A percentile compares a stretch with the other conserved stretches of the same genome.
These are phyloP conservation scores for Trichosporon ovoides DNA, from an alignment of 1,284 basidiomycete genomes.

Conservation along the genomic window DNA sequence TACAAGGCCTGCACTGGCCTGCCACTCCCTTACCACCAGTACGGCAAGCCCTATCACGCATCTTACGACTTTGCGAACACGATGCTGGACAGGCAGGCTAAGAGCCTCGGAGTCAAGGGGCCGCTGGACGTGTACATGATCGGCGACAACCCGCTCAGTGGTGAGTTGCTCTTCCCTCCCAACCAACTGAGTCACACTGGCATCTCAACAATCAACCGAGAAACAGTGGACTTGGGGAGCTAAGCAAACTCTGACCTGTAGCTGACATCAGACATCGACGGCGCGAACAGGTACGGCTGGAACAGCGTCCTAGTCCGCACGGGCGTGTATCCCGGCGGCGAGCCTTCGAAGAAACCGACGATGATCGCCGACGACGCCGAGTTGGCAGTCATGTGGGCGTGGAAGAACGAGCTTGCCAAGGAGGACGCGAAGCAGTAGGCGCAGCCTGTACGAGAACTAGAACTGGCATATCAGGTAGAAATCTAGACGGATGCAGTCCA, in stretches of 20 bases:
- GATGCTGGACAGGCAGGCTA: slow-evolving; percentile 58
- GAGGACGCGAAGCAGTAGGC: not conserved
- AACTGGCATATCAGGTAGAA: too few species aligned
- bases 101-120: slow-evolving; percentile 48
- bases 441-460: too few species aligned
- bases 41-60: slow-evolving; percentile 70
- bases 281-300: slow-evolving; percentile 81
- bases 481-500: too few species aligned
- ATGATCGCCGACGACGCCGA: slow-evolving; percentile 74
- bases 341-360: slow-evolving; percentile 71
- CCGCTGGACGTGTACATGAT: slow-evolving; percentile 42
- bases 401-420: slow-evolving; percentile 44
- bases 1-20: slow-evolving; percentile 73
- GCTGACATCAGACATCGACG: slow-evolving; percentile 47
- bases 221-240: too few species aligned
- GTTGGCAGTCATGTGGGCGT: slow-evolving; percentile 76
- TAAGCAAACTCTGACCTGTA: too few species aligned
- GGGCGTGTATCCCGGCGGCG: slow-evolving; percentile 70
- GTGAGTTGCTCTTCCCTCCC: slow-evolving; percentile 47
- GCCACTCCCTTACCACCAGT: slow-evolving; percentile 60
- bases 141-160: slow-evolving; percentile 81
- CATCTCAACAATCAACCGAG: too few species aligned
- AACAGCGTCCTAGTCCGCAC: slow-evolving; percentile 78
- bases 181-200: not conserved
- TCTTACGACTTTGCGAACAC: slow-evolving; percentile 81